These are phyloP conservation scores for Patellaria atrata DNA, from an alignment of 495 filamentous ascomycete genomes.

Conservation along the genomic window DNA sequence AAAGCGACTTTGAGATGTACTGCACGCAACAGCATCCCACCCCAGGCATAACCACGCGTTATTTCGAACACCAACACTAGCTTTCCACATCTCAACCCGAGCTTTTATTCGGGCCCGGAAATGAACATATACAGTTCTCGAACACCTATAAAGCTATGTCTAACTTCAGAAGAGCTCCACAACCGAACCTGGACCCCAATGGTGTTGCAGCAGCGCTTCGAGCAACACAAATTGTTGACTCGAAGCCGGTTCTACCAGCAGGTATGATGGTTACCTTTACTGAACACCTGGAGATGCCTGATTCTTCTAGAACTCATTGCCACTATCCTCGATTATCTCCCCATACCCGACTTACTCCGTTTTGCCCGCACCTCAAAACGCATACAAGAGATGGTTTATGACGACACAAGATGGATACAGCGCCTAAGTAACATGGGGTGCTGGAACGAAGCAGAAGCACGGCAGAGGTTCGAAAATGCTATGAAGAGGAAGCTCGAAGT, in stretches of 20 bases:
- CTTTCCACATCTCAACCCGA: too few species aligned
- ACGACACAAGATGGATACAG: conserved; percentile 90
- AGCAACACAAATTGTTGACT: conserved; percentile 58
- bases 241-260: conserved; percentile 63
- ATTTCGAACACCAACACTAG: too few species aligned
- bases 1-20: too few species aligned
- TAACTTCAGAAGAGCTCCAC: conserved; percentile 46
- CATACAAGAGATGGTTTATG: conserved; percentile 96
- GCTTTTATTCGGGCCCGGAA: too few species aligned
- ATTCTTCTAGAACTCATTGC: conserved; percentile 64
- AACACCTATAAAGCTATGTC: conserved; percentile 37
- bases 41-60: too few species aligned
- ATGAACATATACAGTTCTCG: neutral
- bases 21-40: too few species aligned
- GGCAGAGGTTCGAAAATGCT: conserved; percentile 58
- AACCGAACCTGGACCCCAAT: conserved; percentile 32
- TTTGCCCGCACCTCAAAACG: conserved; percentile 81
- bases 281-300: conserved; percentile 1
- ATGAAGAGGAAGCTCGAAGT: conserved; percentile 52
- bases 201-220: conserved; percentile 61
- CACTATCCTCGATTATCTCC: conserved; percentile 75
- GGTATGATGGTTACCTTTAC: conserved; percentile 33
- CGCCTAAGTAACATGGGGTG: conserved; percentile 70
- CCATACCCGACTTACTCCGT: conserved; percentile 65
- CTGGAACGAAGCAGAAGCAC: conserved; percentile 84